Evolutionary conservation across 345 rosid species (phyloP).

Genomic region (Anastatica hierochuntica): DNA sequence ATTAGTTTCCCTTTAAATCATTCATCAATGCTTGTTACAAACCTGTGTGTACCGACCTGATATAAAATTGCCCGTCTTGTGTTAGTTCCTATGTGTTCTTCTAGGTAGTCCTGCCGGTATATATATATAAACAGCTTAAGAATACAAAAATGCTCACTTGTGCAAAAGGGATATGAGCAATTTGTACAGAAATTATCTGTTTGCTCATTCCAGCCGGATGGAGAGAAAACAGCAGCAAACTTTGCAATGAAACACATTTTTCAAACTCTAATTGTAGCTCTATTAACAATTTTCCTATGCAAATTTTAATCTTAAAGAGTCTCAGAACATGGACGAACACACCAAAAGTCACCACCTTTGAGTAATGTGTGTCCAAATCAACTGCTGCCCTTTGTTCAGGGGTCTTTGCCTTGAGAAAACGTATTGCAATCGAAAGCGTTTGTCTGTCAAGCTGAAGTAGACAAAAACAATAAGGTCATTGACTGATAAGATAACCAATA

Average conservation of each 20-base stretch:
- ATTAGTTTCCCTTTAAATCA: too few species aligned
- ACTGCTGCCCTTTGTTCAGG: slow-evolving; percentile 94
- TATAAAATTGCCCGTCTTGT: slow-evolving; percentile 66
- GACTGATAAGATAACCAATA: not conserved
- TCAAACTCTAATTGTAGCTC: not conserved
- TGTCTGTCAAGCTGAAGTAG: slow-evolving; percentile 53
- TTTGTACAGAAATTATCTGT: too few species aligned
- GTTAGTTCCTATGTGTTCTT: slow-evolving; percentile 51
- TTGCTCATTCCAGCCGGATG: too few species aligned
- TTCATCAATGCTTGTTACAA: too few species aligned
- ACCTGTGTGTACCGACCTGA: slow-evolving; percentile 40
- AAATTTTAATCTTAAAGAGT: not conserved
- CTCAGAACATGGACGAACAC: not conserved
- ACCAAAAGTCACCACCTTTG: slow-evolving; percentile 36
- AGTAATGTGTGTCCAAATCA: slow-evolving; percentile 92
- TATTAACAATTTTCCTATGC: not conserved
- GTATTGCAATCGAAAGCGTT: slow-evolving; percentile 62
- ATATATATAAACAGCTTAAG: too few species aligned
- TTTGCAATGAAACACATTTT: not conserved
- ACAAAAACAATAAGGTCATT: slow-evolving; percentile 6
- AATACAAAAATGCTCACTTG: not conserved
- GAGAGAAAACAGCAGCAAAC: not conserved
- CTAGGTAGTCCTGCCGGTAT: slow-evolving; percentile 57
- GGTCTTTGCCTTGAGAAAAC: slow-evolving; percentile 79
- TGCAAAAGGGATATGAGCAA: too few species aligned